A percentile compares a stretch with the other conserved stretches of the same genome.
phyloP scores from a whole-genome alignment of 2,329 filamentous ascomycete species.

The Aaosphaeria arxii region DNA sequence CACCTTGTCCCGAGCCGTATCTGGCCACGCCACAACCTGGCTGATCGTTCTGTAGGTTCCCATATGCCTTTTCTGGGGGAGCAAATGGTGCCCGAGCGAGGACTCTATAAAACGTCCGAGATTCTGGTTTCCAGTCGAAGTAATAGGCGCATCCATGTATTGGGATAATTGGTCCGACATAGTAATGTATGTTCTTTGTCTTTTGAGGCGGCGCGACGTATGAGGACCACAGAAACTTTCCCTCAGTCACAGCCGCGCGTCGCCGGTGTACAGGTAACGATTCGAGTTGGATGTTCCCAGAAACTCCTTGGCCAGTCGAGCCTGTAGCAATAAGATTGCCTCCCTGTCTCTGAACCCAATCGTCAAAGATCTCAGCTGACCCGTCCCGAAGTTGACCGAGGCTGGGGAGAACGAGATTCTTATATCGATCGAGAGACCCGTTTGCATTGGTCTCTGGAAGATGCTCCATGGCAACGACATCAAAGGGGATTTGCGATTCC shows the following conservation, averaged over 20 bases:
- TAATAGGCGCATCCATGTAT: neutral
- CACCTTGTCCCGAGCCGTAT: neutral
- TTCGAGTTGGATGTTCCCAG: neutral
- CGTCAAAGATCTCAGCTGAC: neutral
- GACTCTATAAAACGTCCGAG: neutral
- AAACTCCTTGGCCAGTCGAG: neutral
- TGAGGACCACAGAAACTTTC: neutral
- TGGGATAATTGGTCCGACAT: neutral
- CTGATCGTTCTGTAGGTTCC: neutral
- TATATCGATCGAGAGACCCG: neutral
- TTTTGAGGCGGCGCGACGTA: neutral
- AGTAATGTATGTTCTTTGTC: neutral
- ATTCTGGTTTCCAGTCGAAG: neutral
- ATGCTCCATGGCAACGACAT: neutral
- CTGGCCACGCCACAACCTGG: neutral
- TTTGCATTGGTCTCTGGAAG: neutral
- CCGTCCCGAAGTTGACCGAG: neutral
- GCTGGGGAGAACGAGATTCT: neutral
- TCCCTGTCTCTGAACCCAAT: neutral
- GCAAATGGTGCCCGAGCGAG: slow-evolving; percentile 1
- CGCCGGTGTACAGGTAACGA: neutral
- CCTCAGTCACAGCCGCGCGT: neutral
- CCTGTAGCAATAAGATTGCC: neutral
- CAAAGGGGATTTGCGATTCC: neutral
- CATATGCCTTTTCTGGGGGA: slow-evolving; percentile 1